Percentiles rank a stretch among this genome's conserved stretches.
These are phyloP conservation scores for Irpex lacteus DNA, from an alignment of 1,284 basidiomycete genomes.

Conservation along the genomic window DNA sequence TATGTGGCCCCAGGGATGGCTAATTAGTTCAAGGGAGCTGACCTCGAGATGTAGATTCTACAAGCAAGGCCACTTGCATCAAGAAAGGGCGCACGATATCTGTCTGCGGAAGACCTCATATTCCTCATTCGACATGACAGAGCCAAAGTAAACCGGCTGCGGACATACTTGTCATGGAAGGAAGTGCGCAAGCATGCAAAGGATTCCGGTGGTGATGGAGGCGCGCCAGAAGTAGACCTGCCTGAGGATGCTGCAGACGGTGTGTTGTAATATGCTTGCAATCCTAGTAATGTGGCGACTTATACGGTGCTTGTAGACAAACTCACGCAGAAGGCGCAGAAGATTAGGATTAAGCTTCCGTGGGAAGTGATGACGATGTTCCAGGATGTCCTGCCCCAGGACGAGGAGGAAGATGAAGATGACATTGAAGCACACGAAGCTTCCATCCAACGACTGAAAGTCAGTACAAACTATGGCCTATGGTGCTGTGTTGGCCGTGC, in stretches of 20 bases:
- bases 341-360: constrained; percentile 92
- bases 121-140: constrained; percentile 95
- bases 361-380: constrained; percentile 96
- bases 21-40: neutral
- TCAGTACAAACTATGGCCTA: constrained; percentile 26
- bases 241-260: constrained; percentile 78
- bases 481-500: neutral
- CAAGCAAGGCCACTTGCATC: constrained; percentile 86
- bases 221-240: constrained; percentile 76
- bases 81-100: constrained; percentile 79
- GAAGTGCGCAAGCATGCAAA: constrained; percentile 96
- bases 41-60: constrained; percentile 60
- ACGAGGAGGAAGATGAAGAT: constrained; percentile 95
- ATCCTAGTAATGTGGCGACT: neutral
- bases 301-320: constrained; percentile 56
- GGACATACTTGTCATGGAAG: constrained; percentile 98
- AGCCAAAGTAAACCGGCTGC: constrained; percentile 89
- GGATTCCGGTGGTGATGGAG: constrained; percentile 78
- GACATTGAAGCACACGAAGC: constrained; percentile 96
- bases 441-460: constrained; percentile 83
- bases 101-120: constrained; percentile 93
- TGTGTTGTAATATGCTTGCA: constrained; percentile 26
- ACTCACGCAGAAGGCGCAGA: constrained; percentile 80
- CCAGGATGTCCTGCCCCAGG: constrained; percentile 83
- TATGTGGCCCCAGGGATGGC: constrained; percentile 34